Evolutionary conservation across 1,284 basidiomycete species (phyloP), one percentile per base, ranked within the genome.

Genomic region (Jaminaea rosea): DNA sequence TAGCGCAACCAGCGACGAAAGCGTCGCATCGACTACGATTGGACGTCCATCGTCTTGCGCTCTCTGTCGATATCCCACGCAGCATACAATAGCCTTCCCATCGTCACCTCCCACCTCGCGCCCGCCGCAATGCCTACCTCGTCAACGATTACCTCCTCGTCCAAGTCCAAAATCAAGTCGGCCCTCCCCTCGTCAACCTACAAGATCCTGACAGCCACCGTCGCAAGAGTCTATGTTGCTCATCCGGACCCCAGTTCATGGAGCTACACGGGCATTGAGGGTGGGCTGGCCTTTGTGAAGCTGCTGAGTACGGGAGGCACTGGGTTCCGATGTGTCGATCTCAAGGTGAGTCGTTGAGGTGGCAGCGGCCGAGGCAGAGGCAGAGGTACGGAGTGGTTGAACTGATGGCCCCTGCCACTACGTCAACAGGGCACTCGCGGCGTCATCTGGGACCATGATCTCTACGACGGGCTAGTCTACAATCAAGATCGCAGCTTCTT

Each of bases 371-470:
- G 29, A 15, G 29, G 7, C 29, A 8, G 29, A 31, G 29, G 8
- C 29, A 31, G 29, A 8, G 29, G 29, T 31, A 15, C 15, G 29
- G 8, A 31, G 29, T 28, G 1, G 1, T 4, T 10, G 9, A 4
- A 15, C 41, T 48, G 5, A 50, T 50, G 21, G 29, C 5, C 1
- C 47, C 15, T 9, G 10, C 44, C 41, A 1, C 42, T 44, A 21
- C 23, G 21, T 11, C 27, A 11, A 10, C 60, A 78, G 67, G 87
- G 88, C 11, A 88, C 86, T 1, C 78, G 88, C 47, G 91, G 90
- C 9, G 81, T 92, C 26, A 83, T 92, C 39, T 98, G 93, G 93
- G 84, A 91, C 59, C 88, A 96, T 65, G 91, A 94, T 72, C 75
- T 96, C 2, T 94, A 92, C 62, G 82, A 87, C 32, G 84, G 84